Conservation (phyloP, 2,329 filamentous ascomycete genomes). For the Cryphonectria nitschkei region DNA sequence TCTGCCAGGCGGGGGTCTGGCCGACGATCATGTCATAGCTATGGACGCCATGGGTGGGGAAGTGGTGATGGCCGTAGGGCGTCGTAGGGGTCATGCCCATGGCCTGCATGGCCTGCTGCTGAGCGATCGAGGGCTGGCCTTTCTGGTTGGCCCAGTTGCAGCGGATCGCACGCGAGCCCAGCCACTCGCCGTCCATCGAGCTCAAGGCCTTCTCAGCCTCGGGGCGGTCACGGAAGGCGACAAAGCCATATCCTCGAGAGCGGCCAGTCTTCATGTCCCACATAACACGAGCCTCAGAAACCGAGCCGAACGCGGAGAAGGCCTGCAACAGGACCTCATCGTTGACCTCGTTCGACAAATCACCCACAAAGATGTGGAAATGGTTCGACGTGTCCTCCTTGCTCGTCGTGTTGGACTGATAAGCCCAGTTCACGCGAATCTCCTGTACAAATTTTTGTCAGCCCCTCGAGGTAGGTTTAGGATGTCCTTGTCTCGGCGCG, state of each 20-base stretch:
- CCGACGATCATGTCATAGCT: constrained; percentile 97
- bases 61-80: constrained; percentile 95
- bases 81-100: constrained; percentile 99
- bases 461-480: not conserved
- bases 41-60: constrained; percentile 93
- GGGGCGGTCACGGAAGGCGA: constrained; percentile 90
- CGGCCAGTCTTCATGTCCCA: constrained; percentile 99
- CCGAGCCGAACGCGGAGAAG: constrained; percentile 92
- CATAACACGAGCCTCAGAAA: constrained; percentile 98
- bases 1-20: constrained; percentile 97
- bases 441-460: constrained; percentile 60
- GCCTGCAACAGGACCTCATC: constrained; percentile 92
- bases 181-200: constrained; percentile 99
- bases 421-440: constrained; percentile 99
- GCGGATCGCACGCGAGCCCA: constrained; percentile 94
- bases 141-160: constrained; percentile 99
- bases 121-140: constrained; percentile 97
- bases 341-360: constrained; percentile 97
- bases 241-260: constrained; percentile 96
- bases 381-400: constrained; percentile 99
- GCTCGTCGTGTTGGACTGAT: constrained; percentile 90
- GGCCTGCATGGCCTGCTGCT: constrained; percentile 94
- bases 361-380: constrained; percentile 98
- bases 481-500: not conserved
- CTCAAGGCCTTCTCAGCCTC: constrained; percentile 96